Evolutionary conservation across 768 basidiomycete species (phyloP).

Genomic region (Lactarius tabidus): DNA sequence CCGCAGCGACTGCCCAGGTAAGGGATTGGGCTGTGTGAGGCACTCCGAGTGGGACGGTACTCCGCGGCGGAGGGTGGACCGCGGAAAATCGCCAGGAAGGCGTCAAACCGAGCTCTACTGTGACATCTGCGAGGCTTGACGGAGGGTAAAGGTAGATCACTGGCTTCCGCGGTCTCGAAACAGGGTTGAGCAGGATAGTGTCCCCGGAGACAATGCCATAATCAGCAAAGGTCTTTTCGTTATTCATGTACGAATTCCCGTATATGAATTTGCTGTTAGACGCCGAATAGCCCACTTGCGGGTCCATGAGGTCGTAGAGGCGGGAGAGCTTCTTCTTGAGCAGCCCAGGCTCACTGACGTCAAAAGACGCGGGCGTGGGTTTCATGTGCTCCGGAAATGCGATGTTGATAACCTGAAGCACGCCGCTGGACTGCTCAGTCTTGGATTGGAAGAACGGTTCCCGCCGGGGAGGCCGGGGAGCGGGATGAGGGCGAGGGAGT

Average conservation of each 20-base stretch:
- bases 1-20: constrained; percentile 10
- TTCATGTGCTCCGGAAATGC: neutral
- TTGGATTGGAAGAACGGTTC: neutral
- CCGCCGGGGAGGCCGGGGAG: neutral
- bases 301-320: neutral
- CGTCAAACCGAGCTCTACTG: constrained; percentile 1
- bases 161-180: constrained; percentile 4
- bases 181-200: neutral
- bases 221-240: neutral
- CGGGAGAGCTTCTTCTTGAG: neutral
- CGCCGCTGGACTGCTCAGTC: neutral
- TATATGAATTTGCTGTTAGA: neutral
- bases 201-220: neutral
- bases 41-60: neutral
- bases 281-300: neutral
- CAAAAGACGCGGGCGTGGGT: neutral
- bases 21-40: constrained; percentile 1
- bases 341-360: neutral
- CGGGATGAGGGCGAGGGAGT: neutral
- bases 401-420: neutral
- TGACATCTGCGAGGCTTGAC: constrained; percentile 4
- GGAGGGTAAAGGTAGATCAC: constrained; percentile 19
- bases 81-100: constrained; percentile 15
- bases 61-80: constrained; percentile 8
- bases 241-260: neutral